Evolutionary conservation across 2,329 filamentous ascomycete species (phyloP), one percentile per base, ranked within the genome.

Genomic region (Stemphylium vesicarium): DNA sequence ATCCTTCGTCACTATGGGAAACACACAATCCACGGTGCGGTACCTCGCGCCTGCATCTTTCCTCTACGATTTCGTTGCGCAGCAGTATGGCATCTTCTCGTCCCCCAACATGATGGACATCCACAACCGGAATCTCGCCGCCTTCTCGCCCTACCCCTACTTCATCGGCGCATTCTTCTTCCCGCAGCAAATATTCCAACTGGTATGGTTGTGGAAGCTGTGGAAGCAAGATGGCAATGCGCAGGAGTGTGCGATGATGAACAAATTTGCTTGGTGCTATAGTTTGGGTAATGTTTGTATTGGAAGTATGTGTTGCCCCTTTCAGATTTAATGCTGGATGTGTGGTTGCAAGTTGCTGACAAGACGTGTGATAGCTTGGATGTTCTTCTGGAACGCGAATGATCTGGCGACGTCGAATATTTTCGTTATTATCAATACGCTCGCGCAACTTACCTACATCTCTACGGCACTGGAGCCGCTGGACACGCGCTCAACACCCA

Each of bases 161-260:
- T 84, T 85, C 71, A 85, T 87, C 56, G 84, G 75, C 0, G 82
- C 74, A 13, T 86, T 87, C 75, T 87, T 87, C 77, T 84, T 84
- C 68, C 83, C 83, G 0, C 84, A 87, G 66, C 84, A 86, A 66
- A 64, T 86, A 4, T 80, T 85, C 66, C 83, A 86, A 68, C 64
- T 85, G 2, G 79, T 75, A 2, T 87, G 83, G 84, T 71, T 86
- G 4, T 86, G 82, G 72, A 78, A 80, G 56, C 74, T 87, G 2
- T 84, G 79, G 75, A 81, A 78, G 46, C 72, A 82, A 8, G 75
- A 81, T 43, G 70, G 77, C 0, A 78, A 72, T 32, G 69, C 74
- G 36, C 75, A 76, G 40, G 81, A 85, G 31, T 60, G 80, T 1
- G 72, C 77, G 4, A 73, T 77, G 42, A 85, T 86, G 73, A 75